Conservation (phyloP, 192 early-diverging fungal species). For the Spizellomyces punctatus region DNA sequence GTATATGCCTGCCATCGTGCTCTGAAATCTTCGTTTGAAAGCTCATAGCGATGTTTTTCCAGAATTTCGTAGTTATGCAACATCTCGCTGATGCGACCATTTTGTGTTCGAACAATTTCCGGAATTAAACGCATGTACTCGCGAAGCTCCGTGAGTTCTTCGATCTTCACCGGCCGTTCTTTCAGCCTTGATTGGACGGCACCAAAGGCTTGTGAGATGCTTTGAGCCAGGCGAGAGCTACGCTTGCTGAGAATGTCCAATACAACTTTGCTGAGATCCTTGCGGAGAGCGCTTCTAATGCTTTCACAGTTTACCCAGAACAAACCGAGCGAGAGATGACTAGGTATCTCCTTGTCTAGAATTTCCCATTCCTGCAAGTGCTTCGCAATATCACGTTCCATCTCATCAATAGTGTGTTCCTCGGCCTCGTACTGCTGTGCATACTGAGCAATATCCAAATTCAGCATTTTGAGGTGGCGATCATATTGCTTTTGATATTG, state of each 20-base stretch:
- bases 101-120: slow-evolving; percentile 46
- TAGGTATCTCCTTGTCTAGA: slow-evolving; percentile 63
- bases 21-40: slow-evolving; percentile 62
- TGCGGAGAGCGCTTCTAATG: slow-evolving; percentile 52
- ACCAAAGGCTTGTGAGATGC: slow-evolving; percentile 48
- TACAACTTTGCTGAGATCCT: slow-evolving; percentile 59
- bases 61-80: slow-evolving; percentile 58
- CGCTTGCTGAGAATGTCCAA: slow-evolving; percentile 51
- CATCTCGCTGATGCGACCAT: slow-evolving; percentile 52
- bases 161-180: slow-evolving; percentile 59
- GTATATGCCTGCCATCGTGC: slow-evolving; percentile 53
- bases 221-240: slow-evolving; percentile 44
- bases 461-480: slow-evolving; percentile 54
- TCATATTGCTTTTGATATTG: slow-evolving; percentile 54
- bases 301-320: slow-evolving; percentile 62
- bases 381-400: slow-evolving; percentile 55
- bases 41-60: slow-evolving; percentile 59
- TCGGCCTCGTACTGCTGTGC: slow-evolving; percentile 55
- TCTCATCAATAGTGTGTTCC: slow-evolving; percentile 56
- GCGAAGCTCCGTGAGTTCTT: slow-evolving; percentile 61
- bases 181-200: slow-evolving; percentile 51
- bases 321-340: slow-evolving; percentile 55
- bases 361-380: slow-evolving; percentile 59
- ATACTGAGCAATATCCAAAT: slow-evolving; percentile 52
- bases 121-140: slow-evolving; percentile 63